phyloP scores from a whole-genome alignment of 345 rosid genomes.

The Brassica rapa region DNA sequence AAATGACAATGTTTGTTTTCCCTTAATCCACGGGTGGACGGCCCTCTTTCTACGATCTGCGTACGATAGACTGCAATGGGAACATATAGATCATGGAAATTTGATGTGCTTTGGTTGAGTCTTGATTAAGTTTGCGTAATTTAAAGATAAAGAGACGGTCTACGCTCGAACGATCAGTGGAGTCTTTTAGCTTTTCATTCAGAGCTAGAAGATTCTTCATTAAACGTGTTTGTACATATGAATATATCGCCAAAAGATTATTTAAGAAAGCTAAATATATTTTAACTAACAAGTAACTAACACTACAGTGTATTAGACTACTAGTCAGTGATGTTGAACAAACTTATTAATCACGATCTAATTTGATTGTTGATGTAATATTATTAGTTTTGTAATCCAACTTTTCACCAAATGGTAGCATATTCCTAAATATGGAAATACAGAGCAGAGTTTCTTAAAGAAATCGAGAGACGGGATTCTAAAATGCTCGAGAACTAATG shows the following conservation, averaged over 20 bases:
- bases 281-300: neutral
- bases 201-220: too few relatives aligned
- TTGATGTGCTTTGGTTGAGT: neutral
- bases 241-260: too few relatives aligned
- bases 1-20: neutral
- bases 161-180: too few relatives aligned
- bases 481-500: neutral
- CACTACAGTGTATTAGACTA: neutral
- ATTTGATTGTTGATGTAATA: neutral
- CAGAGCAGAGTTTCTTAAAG: neutral
- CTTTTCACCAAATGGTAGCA: neutral
- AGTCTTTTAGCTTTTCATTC: too few relatives aligned
- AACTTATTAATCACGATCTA: neutral
- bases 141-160: too few relatives aligned
- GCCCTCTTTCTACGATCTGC: neutral
- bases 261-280: too few relatives aligned
- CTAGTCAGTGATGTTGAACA: neutral
- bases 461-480: neutral
- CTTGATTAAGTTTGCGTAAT: neutral
- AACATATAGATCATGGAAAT: neutral
- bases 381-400: neutral
- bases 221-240: too few relatives aligned
- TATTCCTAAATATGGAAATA: neutral
- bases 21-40: neutral
- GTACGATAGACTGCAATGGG: neutral